These are phyloP conservation scores for Podospora didyma DNA, from an alignment of 495 filamentous ascomycete species.

Conservation along the genomic window DNA sequence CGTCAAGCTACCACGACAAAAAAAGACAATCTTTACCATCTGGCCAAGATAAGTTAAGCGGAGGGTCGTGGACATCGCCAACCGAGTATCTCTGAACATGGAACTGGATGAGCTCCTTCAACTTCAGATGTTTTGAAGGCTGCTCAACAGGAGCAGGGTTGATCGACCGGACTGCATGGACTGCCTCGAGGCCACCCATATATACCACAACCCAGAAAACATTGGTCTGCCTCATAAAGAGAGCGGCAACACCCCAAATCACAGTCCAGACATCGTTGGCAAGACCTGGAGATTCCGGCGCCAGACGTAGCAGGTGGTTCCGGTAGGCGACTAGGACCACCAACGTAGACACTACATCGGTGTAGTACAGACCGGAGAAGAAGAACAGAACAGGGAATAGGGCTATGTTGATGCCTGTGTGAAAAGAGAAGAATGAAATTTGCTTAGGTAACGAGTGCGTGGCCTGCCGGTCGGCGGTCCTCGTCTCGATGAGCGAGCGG, in stretches of 20 bases:
- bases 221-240: constrained; percentile 88
- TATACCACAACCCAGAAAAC: constrained; percentile 92
- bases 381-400: constrained; percentile 92
- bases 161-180: constrained; percentile 44
- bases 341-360: constrained; percentile 71
- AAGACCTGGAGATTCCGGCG: constrained; percentile 17
- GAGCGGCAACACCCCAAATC: constrained; percentile 54
- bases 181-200: constrained; percentile 69
- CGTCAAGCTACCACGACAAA: neutral
- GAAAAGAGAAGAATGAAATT: constrained; percentile 34
- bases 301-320: constrained; percentile 49
- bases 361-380: constrained; percentile 92
- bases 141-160: constrained; percentile 17
- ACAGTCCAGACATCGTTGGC: constrained; percentile 40
- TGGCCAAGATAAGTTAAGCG: constrained; percentile 50
- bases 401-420: constrained; percentile 73
- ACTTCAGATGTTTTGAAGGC: constrained; percentile 14
- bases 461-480: constrained; percentile 7
- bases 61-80: constrained; percentile 63
- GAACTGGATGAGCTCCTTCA: constrained; percentile 23
- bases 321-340: constrained; percentile 64
- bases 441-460: neutral
- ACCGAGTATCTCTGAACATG: constrained; percentile 36
- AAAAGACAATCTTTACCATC: constrained; percentile 44
- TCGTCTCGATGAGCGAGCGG: constrained; percentile 26